Conservation (phyloP, 805 yeast species). For the Lipomyces yamanashiensis region DNA sequence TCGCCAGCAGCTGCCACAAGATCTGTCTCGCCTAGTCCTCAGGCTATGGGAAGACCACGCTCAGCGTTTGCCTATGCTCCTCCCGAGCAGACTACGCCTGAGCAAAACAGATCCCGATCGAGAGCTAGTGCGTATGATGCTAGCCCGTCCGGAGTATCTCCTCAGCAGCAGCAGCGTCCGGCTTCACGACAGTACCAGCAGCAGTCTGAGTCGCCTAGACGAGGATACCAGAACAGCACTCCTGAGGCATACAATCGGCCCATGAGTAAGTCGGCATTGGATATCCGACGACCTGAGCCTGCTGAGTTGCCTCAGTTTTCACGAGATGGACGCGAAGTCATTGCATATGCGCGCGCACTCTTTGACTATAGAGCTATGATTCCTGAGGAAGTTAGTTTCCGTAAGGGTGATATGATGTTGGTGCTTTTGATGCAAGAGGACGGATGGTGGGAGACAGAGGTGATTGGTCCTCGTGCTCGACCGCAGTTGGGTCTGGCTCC, state of each 20-base stretch:
- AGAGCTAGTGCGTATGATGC: not conserved
- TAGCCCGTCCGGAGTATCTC: slow-evolving; percentile 1
- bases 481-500: slow-evolving; percentile 62
- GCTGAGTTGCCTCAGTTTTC: slow-evolving; percentile 26
- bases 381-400: slow-evolving; percentile 64
- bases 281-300: slow-evolving; percentile 28
- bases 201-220: slow-evolving; percentile 8
- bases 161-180: slow-evolving; percentile 25
- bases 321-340: slow-evolving; percentile 57
- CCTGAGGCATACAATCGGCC: slow-evolving; percentile 6
- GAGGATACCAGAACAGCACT: slow-evolving; percentile 1
- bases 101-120: slow-evolving; percentile 10
- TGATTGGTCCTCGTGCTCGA: slow-evolving; percentile 47
- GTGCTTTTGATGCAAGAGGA: slow-evolving; percentile 65
- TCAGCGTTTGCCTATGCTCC: slow-evolving; percentile 23
- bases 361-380: slow-evolving; percentile 64
- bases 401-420: slow-evolving; percentile 60
- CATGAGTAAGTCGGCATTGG: slow-evolving; percentile 35
- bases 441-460: slow-evolving; percentile 78
- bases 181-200: slow-evolving; percentile 7
- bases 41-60: slow-evolving; percentile 21
- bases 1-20: slow-evolving; percentile 8
- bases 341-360: slow-evolving; percentile 58
- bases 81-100: not conserved
- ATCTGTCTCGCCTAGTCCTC: slow-evolving; percentile 15